Percentiles rank a stretch among this genome's conserved stretches.
Evolutionary conservation across 2,329 filamentous ascomycete species (phyloP).

Genomic region (Nemania sp.): DNA sequence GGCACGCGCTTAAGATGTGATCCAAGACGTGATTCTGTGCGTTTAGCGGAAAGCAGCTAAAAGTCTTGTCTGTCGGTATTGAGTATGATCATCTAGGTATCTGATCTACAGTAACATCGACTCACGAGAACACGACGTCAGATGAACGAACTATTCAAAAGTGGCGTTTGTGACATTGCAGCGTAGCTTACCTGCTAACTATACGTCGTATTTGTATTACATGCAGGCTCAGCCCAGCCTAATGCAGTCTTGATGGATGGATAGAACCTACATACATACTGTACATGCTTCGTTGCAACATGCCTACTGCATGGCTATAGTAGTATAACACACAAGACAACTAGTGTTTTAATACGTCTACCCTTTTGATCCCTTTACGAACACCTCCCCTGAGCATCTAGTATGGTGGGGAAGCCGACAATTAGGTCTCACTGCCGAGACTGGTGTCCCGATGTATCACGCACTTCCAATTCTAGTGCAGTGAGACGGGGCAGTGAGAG

Average conservation of each 20-base stretch:
- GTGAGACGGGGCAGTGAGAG: background rate
- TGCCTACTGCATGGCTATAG: background rate
- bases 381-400: background rate
- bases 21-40: background rate
- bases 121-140: constrained; percentile 1
- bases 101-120: background rate
- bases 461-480: background rate
- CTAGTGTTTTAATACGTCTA: background rate
- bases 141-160: constrained; percentile 9
- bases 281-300: background rate
- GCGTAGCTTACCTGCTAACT: constrained; percentile 8
- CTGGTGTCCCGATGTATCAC: constrained; percentile 13
- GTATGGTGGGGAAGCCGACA: constrained; percentile 3
- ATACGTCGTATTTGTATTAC: constrained; percentile 27
- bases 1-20: background rate
- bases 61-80: background rate
- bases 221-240: constrained; percentile 1
- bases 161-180: constrained; percentile 3
- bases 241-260: constrained; percentile 13
- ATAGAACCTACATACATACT: background rate
- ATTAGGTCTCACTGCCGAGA: constrained; percentile 18
- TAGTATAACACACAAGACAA: background rate
- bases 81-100: background rate
- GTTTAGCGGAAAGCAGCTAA: background rate
- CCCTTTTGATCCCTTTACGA: background rate